Conservation (phyloP, 1,284 basidiomycete species). For the Irpex lacteus region DNA sequence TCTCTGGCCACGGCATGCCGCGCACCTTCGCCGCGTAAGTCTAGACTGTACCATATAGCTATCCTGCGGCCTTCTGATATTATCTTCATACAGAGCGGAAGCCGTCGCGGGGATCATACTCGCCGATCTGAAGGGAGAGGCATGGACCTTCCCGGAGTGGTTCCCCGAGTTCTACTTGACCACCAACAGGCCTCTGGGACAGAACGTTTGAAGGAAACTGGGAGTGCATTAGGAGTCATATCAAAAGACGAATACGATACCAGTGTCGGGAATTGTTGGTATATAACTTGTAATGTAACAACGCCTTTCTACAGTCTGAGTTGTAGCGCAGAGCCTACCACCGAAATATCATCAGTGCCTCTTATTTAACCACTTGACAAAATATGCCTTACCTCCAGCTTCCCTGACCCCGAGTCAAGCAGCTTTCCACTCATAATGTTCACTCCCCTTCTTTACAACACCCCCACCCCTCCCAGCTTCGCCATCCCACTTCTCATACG, state of each 20-base stretch:
- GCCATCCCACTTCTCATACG: too few species aligned
- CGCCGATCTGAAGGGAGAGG: slow-evolving; percentile 43
- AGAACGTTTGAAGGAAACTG: too few species aligned
- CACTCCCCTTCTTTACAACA: slow-evolving; percentile 9
- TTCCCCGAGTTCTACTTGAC: slow-evolving; percentile 58
- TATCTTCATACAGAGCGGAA: slow-evolving; percentile 49
- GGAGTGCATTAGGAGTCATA: too few species aligned
- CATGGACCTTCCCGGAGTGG: slow-evolving; percentile 59
- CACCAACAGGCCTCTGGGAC: not conserved
- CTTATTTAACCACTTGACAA: too few species aligned
- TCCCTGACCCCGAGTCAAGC: too few species aligned
- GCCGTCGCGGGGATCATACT: slow-evolving; percentile 63
- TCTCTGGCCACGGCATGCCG: slow-evolving; percentile 80
- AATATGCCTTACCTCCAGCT: too few species aligned
- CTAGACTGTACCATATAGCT: not conserved
- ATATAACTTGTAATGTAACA: too few species aligned
- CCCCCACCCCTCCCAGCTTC: slow-evolving; percentile 13
- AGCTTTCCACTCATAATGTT: too few species aligned
- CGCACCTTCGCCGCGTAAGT: slow-evolving; percentile 69
- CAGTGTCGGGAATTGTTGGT: not conserved
- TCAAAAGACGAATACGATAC: too few species aligned
- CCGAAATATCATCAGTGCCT: too few species aligned
- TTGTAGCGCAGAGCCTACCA: too few species aligned
- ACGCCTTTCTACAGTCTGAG: too few species aligned
- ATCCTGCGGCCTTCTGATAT: not conserved